These are phyloP conservation scores for Scytalidium lignicola DNA, from an alignment of 2,329 filamentous ascomycete species.

Conservation along the genomic window DNA sequence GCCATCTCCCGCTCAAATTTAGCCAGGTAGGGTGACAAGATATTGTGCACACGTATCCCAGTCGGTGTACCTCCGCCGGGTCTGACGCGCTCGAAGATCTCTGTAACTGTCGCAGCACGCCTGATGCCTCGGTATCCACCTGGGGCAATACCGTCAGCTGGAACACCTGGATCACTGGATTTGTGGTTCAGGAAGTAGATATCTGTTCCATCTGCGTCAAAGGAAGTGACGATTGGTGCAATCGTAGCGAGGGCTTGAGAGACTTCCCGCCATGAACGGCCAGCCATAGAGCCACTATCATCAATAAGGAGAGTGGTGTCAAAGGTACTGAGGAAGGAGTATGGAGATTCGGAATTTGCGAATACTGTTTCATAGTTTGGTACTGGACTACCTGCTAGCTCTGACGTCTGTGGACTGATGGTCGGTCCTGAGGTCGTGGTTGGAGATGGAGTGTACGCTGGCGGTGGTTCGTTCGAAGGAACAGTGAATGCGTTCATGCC, in stretches of 20 bases:
- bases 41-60: conserved; percentile 62
- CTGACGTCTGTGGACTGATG: conserved; percentile 2
- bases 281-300: conserved; percentile 84
- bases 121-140: conserved; percentile 62
- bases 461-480: conserved; percentile 26
- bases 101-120: conserved; percentile 49
- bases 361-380: no score
- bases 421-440: conserved; percentile 11
- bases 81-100: conserved; percentile 63
- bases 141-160: conserved; percentile 30
- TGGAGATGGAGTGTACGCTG: conserved; percentile 24
- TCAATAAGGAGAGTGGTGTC: conserved; percentile 91
- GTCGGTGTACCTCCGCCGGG: conserved; percentile 70
- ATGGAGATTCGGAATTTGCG: conserved; percentile 55
- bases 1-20: conserved; percentile 39
- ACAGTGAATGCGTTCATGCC: conserved; percentile 26
- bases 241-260: conserved; percentile 65
- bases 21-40: conserved; percentile 68
- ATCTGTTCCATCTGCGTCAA: conserved; percentile 83
- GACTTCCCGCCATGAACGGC: conserved; percentile 71
- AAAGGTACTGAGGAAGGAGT: conserved; percentile 71
- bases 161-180: conserved; percentile 32
- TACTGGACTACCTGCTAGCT: conserved; percentile 8
- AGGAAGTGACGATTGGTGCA: conserved; percentile 72
- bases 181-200: conserved; percentile 82